A percentile compares a stretch with the other conserved stretches of the same genome.
These are phyloP conservation scores for Clonostachys byssicola DNA, from an alignment of 2,329 filamentous ascomycete species.

Conservation along the genomic window DNA sequence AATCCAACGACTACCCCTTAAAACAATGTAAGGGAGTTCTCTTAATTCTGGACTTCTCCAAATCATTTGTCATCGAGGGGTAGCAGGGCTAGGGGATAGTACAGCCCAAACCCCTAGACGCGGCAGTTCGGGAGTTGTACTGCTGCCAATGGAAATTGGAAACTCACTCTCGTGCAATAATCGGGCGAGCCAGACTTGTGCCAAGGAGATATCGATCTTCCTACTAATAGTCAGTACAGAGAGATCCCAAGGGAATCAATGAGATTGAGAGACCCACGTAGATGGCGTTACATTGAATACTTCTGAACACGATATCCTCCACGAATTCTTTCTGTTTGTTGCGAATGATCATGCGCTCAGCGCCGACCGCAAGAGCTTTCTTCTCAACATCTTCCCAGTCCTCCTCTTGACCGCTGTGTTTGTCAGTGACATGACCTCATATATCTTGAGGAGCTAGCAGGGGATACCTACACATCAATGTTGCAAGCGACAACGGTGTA, in stretches of 20 bases:
- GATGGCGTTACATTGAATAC: conserved; percentile 61
- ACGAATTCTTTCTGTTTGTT: conserved; percentile 69
- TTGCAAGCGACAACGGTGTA: conserved; percentile 11
- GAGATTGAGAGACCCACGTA: conserved; percentile 34
- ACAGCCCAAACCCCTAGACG: too few species aligned
- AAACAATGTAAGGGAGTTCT: too few species aligned
- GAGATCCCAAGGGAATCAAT: too few species aligned
- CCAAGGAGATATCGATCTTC: conserved; percentile 22
- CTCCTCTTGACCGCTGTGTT: conserved; percentile 61
- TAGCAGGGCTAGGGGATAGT: too few species aligned
- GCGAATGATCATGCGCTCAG: conserved; percentile 37
- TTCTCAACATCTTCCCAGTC: conserved; percentile 63
- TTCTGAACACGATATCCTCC: conserved; percentile 71
- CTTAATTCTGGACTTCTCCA: too few species aligned
- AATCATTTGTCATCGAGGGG: too few species aligned
- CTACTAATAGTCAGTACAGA: neutral
- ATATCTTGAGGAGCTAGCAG: too few species aligned
- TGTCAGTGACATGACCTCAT: too few species aligned
- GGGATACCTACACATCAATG: too few species aligned
- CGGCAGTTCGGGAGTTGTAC: too few species aligned
- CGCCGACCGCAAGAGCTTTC: conserved; percentile 43
- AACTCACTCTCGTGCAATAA: conserved; percentile 51
- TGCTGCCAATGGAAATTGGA: too few species aligned
- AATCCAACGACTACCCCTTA: too few species aligned
- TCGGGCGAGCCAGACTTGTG: conserved; percentile 57